phyloP scores from a whole-genome alignment of 2,329 filamentous ascomycete genomes.

The Davidsoniella eucalypti region DNA sequence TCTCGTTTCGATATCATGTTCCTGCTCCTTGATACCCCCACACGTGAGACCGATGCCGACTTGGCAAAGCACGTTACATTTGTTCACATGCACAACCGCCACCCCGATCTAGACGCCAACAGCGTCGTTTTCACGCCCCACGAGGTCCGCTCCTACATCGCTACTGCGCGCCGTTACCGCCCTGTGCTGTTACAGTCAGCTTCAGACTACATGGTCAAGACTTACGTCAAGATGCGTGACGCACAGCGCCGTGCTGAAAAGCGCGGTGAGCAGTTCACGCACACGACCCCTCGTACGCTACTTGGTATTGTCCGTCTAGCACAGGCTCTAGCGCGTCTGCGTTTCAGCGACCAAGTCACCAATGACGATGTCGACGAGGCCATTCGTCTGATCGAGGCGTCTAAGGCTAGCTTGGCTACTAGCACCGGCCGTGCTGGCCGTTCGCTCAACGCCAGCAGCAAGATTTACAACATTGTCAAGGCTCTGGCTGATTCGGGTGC shows the following conservation, averaged over 20 bases:
- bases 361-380: conserved; percentile 94
- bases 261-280: conserved; percentile 79
- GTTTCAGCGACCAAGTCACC: conserved; percentile 71
- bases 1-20: conserved; percentile 97
- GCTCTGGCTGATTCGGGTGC: conserved; percentile 73
- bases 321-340: conserved; percentile 80
- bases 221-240: conserved; percentile 87
- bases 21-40: conserved; percentile 86
- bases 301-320: conserved; percentile 84
- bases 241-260: conserved; percentile 84
- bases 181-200: conserved; percentile 72
- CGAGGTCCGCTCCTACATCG: conserved; percentile 92
- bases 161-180: conserved; percentile 76
- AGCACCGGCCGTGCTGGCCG: conserved; percentile 44
- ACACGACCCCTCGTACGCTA: conserved; percentile 85
- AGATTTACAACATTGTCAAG: conserved; percentile 91
- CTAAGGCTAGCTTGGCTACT: conserved; percentile 71
- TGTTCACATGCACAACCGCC: conserved; percentile 91
- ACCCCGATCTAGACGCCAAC: conserved; percentile 54
- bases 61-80: conserved; percentile 89
- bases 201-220: conserved; percentile 92
- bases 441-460: conserved; percentile 65
- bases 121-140: conserved; percentile 60
- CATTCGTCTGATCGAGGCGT: conserved; percentile 75
- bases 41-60: conserved; percentile 77